Percentiles rank a stretch among this genome's conserved stretches.
Conservation (phyloP, 441 rosid genomes). For the Breynia disticha region DNA sequence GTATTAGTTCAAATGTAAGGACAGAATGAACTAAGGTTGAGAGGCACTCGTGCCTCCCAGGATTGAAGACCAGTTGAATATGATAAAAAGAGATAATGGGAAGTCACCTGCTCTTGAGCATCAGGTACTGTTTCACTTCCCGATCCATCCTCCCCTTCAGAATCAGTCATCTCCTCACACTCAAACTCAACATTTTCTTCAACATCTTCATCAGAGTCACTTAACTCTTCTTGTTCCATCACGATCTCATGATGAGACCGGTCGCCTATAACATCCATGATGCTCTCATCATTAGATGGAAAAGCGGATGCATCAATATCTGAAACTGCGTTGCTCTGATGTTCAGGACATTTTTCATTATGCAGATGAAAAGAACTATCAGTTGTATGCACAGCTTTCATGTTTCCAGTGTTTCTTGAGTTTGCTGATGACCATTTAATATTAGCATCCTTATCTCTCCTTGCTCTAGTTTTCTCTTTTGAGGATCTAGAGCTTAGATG, state of each 20-base stretch:
- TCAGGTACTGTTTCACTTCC: constrained; percentile 37
- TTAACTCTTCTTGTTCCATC: constrained; percentile 97
- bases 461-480: constrained; percentile 26
- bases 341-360: constrained; percentile 15
- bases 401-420: constrained; percentile 20
- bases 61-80: no score
- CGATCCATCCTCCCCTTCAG: constrained; percentile 78
- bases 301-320: constrained; percentile 22
- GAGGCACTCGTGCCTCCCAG: no score
- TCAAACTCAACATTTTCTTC: constrained; percentile 96
- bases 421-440: constrained; percentile 14
- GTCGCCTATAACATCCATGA: constrained; percentile 34
- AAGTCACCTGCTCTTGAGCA: constrained; percentile 44
- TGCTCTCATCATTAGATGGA: constrained; percentile 24
- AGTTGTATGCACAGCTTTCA: constrained; percentile 22
- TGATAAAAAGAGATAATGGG: constrained; percentile 8
- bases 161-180: constrained; percentile 97
- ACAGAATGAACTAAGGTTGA: no score
- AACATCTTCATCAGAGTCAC: constrained; percentile 88
- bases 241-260: constrained; percentile 74
- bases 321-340: constrained; percentile 18
- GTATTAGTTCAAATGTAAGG: no score
- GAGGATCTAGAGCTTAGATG: constrained; percentile 58
- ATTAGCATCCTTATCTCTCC: constrained; percentile 18
- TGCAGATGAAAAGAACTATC: constrained; percentile 12